Conservation (phyloP, 306 rosid species). For the Acacia acuminata region DNA sequence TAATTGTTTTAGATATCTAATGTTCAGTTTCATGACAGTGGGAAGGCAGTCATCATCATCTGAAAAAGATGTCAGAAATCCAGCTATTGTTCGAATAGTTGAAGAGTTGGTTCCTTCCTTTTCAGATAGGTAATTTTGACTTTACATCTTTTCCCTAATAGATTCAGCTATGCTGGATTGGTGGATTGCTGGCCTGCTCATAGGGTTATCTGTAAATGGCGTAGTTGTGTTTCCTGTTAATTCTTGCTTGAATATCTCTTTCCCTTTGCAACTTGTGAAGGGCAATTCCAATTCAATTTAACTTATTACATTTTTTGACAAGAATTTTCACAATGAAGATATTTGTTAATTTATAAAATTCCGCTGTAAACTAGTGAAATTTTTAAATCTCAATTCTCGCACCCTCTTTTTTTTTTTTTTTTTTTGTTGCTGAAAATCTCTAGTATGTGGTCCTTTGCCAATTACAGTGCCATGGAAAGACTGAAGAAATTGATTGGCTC, state of each 20-base stretch:
- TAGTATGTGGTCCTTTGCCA: slow-evolving; percentile 16
- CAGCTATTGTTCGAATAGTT: slow-evolving; percentile 41
- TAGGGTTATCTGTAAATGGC: background rate
- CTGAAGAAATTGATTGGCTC: slow-evolving; percentile 53
- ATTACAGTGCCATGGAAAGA: slow-evolving; percentile 59
- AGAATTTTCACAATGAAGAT: background rate
- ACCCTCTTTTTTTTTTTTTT: background rate
- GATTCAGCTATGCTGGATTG: background rate
- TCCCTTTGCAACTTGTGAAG: slow-evolving; percentile 10
- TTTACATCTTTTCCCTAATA: background rate
- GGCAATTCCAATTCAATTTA: background rate
- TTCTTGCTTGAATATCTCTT: background rate
- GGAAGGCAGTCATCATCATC: slow-evolving; percentile 34
- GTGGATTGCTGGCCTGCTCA: background rate
- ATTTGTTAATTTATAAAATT: slow-evolving; percentile 4
- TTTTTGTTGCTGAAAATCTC: background rate
- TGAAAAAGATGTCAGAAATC: slow-evolving; percentile 24
- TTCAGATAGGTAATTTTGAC: slow-evolving; percentile 60
- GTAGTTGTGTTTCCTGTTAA: slow-evolving; percentile 17
- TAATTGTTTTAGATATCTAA: background rate
- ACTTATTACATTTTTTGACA: background rate
- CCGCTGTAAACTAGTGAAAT: background rate
- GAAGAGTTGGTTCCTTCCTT: slow-evolving; percentile 57
- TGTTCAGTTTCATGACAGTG: slow-evolving; percentile 34
- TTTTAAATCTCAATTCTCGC: slow-evolving; percentile 1